Base-by-base conservation (phyloP, 2,329 filamentous ascomycete species). In the Aspergillus arachidicola region DNA sequence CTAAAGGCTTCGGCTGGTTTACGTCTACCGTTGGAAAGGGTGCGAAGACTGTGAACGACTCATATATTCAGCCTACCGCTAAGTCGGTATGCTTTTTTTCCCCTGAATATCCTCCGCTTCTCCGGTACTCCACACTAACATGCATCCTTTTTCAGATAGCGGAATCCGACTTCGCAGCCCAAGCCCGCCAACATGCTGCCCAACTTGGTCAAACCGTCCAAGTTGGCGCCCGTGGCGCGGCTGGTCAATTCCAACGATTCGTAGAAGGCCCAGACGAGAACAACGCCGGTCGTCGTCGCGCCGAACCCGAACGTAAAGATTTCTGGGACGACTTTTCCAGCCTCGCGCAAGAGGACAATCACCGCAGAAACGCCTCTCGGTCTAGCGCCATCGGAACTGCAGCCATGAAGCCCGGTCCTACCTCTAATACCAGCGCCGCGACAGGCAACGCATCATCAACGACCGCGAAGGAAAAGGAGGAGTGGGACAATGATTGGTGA, bases 1-100 rank as follows among this genome's bases (percentile, higher is more conserved):
- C 89, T 32, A 97, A 96, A 79, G 92, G 94, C 0, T 96, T 98
- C 72, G 94, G 94, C 10, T 98, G 95, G 93, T 93, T 98, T 73
- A 87, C 93, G 21, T 91, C 88, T 38, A 93, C 92, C 14, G 93
- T 98, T 48, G 89, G 89, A 30, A 97, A 95, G 84, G 91, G 92
- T 68, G 95, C 94, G 43, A 96, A 96, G 83, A 92, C 88, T 19
- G 90, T 97, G 28, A 96, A 97, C 76, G 91, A 95, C 69, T 88
- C 90, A 38, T 97, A 93, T 80, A 92, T 99, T 59, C 93, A 96
- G 79, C 95, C 95, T 11, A 95, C 93, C 32, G 93, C 95, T 65
- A 91, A 92, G 74, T 91, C 93, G 87, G 91, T 93, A 83, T 65
- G 84, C 71, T 58, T 28, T 38, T 43, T 54, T 34, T 46, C 36